Conservation (phyloP, 371 early-diverging fungal genomes). For the Funneliformis caledonium region DNA sequence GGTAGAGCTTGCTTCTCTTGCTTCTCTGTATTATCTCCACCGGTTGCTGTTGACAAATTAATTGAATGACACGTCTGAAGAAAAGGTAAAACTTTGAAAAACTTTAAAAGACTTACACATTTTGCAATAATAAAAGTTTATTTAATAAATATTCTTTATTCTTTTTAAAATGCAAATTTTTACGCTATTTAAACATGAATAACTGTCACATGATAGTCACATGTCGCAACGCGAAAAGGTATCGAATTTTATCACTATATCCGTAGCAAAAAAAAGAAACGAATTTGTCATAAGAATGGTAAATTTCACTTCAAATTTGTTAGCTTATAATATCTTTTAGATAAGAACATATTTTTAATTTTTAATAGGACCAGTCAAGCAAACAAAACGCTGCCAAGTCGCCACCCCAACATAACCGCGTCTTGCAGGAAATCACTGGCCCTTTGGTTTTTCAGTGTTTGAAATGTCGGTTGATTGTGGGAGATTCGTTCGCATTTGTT, state of each 20-base stretch:
- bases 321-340: neutral
- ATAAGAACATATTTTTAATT: neutral
- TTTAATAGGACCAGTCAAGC: neutral
- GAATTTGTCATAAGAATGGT: neutral
- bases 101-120: neutral
- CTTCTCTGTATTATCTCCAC: too few species aligned
- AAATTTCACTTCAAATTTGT: neutral
- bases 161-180: neutral
- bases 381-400: neutral
- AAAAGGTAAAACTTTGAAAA: neutral
- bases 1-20: too few species aligned
- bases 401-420: conserved; percentile 1
- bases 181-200: neutral
- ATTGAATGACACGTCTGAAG: neutral
- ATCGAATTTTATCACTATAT: too few species aligned
- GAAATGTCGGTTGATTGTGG: conserved; percentile 34
- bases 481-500: conserved; percentile 35
- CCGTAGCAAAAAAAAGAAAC: too few species aligned
- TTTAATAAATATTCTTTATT: too few species aligned
- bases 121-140: neutral
- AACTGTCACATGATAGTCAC: too few species aligned
- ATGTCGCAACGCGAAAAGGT: too few species aligned
- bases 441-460: conserved; percentile 39
- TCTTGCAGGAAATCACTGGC: conserved; percentile 22
- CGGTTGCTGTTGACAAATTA: neutral